Evolutionary conservation across 2,329 filamentous ascomycete species (phyloP), one percentile per base, ranked within the genome.

Genomic region (Ceratocystis eucalypticola): DNA sequence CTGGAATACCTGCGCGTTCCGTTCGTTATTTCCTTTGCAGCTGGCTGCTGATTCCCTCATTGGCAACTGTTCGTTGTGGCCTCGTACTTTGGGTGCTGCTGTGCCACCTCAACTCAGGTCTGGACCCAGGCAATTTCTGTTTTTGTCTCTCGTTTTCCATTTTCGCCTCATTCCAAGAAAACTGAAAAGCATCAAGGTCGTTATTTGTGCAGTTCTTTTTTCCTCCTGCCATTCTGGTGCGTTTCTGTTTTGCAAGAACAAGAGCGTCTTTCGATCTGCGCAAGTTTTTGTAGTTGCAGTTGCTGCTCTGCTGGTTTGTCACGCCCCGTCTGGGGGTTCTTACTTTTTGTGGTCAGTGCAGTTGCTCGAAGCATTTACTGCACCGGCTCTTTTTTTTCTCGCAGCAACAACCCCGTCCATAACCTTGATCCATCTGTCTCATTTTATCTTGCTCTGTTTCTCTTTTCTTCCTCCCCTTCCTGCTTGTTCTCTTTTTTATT

Each of bases 361-460:
- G 53, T 57, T 57, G 53, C 53, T 57, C 28, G 53, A 57, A 57
- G 53, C 25, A 57, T 57, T 57, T 57, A 12, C 53, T 30, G 53
- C 53, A 57, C 53, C 25, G 28, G n/a, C 20, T 10, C 10, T 62
- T 62, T 45, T 62, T 62, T 44, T 62, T 62, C 20, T 57, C 53
- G n/a, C 33, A 57, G 53, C 25, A 57, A 57, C 53, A 57, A 33
- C 25, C 53, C 53, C 37, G 37, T 28, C 53, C 53, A 57, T 37
- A 57, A 57, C 53, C 17, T 17, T 33, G 53, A 30, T 57, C 25
- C 17, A 57, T 33, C 25, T 57, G 53, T 57, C 53, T 57, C 53
- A 57, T 65, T 67, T 67, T 69, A 65, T 67, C 68, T 61, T 65
- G 67, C 68, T 70, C 68, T 64, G 62, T 70, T 71, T 64, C 65